Evolutionary conservation across 257 asterid species (phyloP).

Genomic region (Jacaranda mimosifolia): DNA sequence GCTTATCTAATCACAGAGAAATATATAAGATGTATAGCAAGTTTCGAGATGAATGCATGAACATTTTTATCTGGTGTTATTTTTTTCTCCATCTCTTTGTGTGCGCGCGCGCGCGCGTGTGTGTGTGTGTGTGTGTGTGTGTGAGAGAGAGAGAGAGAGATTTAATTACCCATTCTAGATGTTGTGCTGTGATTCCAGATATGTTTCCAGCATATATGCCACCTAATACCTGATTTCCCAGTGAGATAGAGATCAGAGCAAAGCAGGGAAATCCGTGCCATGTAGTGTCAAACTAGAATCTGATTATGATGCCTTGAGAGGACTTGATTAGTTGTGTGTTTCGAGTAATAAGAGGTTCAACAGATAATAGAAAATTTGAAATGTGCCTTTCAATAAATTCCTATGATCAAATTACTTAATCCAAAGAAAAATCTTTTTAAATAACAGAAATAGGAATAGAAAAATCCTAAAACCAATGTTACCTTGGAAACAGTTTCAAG

Average conservation of each 20-base stretch:
- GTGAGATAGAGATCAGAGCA: slow-evolving; percentile 33
- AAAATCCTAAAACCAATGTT: slow-evolving; percentile 30
- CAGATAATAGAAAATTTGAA: too few species aligned
- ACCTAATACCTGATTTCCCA: slow-evolving; percentile 78
- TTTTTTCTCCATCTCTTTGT: background rate
- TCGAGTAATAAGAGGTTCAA: background rate
- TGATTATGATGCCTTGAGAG: slow-evolving; percentile 14
- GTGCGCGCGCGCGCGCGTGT: too few species aligned
- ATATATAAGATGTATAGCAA: slow-evolving; percentile 4
- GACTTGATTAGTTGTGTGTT: background rate
- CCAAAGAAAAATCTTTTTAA: background rate
- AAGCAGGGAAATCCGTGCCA: slow-evolving; percentile 16
- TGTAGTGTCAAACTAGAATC: background rate
- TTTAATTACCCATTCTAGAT: slow-evolving; percentile 83
- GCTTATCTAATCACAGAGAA: background rate
- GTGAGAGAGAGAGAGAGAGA: slow-evolving; percentile 28
- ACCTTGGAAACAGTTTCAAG: slow-evolving; percentile 98
- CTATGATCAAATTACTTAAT: background rate
- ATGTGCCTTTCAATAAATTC: background rate
- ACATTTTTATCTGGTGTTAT: background rate
- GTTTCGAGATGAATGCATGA: slow-evolving; percentile 1
- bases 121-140: too few species aligned
- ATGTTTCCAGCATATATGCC: slow-evolving; percentile 82
- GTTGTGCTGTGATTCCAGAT: slow-evolving; percentile 92
- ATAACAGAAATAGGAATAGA: background rate